Percentiles rank a stretch among this genome's conserved stretches.
These are phyloP conservation scores for Populus hybrid DNA, from an alignment of 441 rosid genomes.

Conservation along the genomic window DNA sequence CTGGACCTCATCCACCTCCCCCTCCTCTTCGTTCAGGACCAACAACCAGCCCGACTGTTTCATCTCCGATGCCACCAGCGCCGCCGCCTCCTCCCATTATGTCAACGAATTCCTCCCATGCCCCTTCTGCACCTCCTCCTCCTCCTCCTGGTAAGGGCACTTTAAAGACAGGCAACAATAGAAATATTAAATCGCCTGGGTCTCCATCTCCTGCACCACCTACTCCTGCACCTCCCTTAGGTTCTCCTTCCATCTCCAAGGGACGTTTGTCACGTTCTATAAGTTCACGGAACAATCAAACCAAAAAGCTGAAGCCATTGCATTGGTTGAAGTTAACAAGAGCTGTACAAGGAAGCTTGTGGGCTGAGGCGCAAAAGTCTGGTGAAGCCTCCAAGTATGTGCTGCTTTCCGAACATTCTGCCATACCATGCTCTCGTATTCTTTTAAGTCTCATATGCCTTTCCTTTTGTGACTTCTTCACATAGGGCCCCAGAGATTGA, in stretches of 20 bases:
- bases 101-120: conserved; percentile 34
- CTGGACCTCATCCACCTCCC: conserved; percentile 12
- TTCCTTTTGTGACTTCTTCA: conserved; percentile 19
- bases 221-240: conserved; percentile 36
- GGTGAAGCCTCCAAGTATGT: conserved; percentile 82
- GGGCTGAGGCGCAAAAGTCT: conserved; percentile 93
- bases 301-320: conserved; percentile 84
- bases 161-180: conserved; percentile 19
- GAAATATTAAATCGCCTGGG: conserved; percentile 11
- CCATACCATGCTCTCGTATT: conserved; percentile 13
- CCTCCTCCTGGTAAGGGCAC: conserved; percentile 29
- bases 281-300: conserved; percentile 45
- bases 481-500: conserved; percentile 92
- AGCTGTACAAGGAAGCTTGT: conserved; percentile 92
- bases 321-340: conserved; percentile 96
- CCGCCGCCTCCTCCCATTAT: conserved; percentile 44
- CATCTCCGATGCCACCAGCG: conserved; percentile 34
- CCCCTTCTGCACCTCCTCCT: conserved; percentile 54
- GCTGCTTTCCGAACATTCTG: conserved; percentile 17
- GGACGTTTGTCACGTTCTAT: conserved; percentile 67
- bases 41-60: conserved; percentile 10
- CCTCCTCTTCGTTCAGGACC: conserved; percentile 34
- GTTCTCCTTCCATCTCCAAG: conserved; percentile 49
- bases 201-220: conserved; percentile 29
- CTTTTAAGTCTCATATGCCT: not conserved